A percentile compares a stretch with the other conserved stretches of the same genome.
These are phyloP conservation scores for Wickerhamomyces tratensis DNA, from an alignment of 805 yeast species.

Conservation along the genomic window DNA sequence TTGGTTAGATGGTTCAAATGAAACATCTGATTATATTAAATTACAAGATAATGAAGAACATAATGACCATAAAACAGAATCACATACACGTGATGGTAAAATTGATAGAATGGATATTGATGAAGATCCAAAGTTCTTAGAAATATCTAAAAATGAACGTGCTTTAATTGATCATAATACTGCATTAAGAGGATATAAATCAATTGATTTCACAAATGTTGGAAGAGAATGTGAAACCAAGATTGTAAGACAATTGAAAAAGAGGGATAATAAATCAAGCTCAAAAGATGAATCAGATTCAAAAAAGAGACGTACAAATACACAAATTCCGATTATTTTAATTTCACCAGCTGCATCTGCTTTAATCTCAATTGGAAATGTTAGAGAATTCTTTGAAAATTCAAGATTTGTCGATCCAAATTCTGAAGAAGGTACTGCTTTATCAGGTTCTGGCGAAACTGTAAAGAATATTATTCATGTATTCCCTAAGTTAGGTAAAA, in stretches of 20 bases:
- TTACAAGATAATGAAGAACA: constrained; percentile 1
- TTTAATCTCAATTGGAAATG: constrained; percentile 52
- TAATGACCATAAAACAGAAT: not conserved
- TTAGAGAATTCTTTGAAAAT: constrained; percentile 60
- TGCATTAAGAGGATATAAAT: constrained; percentile 55
- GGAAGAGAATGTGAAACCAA: constrained; percentile 56
- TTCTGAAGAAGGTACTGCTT: constrained; percentile 24
- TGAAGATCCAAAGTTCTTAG: constrained; percentile 23
- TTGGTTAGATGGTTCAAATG: constrained; percentile 68
- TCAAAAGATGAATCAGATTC: constrained; percentile 13
- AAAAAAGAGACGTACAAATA: constrained; percentile 18
- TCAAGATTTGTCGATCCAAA: constrained; percentile 56
- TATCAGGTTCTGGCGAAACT: constrained; percentile 14
- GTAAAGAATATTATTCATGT: constrained; percentile 43
- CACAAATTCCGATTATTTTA: constrained; percentile 59
- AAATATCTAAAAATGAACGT: constrained; percentile 29
- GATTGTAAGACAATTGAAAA: constrained; percentile 29
- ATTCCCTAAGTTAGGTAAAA: constrained; percentile 47
- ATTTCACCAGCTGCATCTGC: constrained; percentile 78
- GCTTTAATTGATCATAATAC: constrained; percentile 49
- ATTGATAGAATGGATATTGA: constrained; percentile 24
- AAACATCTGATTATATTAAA: constrained; percentile 43
- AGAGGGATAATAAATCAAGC: constrained; percentile 9
- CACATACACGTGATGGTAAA: not conserved
- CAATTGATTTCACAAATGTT: constrained; percentile 57